Base-by-base conservation (phyloP, 2,329 filamentous ascomycete genomes). In the Colletotrichum melonis region DNA sequence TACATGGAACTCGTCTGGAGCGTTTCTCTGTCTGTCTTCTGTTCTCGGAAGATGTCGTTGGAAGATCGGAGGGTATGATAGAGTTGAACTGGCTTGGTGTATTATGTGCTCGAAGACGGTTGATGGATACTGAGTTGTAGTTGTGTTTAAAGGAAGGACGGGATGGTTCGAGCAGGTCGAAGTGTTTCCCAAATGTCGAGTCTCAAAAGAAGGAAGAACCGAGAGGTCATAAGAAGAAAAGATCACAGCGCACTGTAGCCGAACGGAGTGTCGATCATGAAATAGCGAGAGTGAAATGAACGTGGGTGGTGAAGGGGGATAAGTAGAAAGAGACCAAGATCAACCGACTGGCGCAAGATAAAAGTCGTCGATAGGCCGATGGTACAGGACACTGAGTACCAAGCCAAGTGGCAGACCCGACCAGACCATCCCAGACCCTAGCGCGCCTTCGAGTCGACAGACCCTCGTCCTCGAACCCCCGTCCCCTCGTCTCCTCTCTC, bases 131-230 rank as follows among this genome's bases (percentile, higher is more conserved):
- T 67, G 74, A 74, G 60, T 54, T 67, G 71, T 77, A 9, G 75
- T 77, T n/a, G 75, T 78, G 76, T 74, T 76, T 79, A 81, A 88
- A 87, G 81, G 86, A 86, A 83, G 82, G 85, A 82, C 82, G 81
- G 79, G 81, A 81, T 81, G 77, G 73, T 78, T 74, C 67, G 76
- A 76, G 58, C 59, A 69, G 65, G 76, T 76, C 75, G 79, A 82
- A 80, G 78, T 79, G 79, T 82, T 84, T 84, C 85, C 81, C 84
- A 81, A 82, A 81, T 79, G 79, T 80, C 82, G 81, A 86, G 82
- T 82, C 82, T 83, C 78, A 82, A 86, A 86, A 84, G 82, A 86
- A 86, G 83, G 81, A 86, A 85, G 85, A 86, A 85, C 83, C 84
- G 82, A 84, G 84, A 84, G 82, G 82, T 82, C 83, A 85, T 84